Base-by-base conservation (phyloP, 2,329 filamentous ascomycete species). In the Penicillium corylophilum region DNA sequence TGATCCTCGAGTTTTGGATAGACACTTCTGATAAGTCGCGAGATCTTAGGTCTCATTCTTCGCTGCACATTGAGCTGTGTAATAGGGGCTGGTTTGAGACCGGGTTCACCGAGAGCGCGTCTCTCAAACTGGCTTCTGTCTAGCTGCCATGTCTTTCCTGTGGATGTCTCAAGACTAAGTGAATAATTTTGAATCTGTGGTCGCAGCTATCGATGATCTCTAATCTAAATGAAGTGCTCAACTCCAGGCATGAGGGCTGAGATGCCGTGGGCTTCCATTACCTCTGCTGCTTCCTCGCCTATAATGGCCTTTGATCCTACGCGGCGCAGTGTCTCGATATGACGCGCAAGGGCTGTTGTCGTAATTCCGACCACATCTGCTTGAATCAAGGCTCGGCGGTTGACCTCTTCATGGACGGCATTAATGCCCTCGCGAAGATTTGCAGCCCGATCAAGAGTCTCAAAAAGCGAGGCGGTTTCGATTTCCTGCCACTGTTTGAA, bases 211-310 rank as follows among this genome's bases (percentile, higher is more conserved):
- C 59, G 60, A 31, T 67, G 67, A 57, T 71, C 69, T 1, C 68
- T 66, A 55, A 71, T 71, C 20, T 66, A 59, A 43, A 77, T 73
- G 18, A 65, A 51, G 57, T 77, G 72, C 46, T 77, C 68, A 10
- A 77, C 55, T 1, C 56, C 65, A 2, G 71, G 73, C 26, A 76
- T 54, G 1, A 76, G 55, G 2, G 73, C 60, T 5, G 69, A 64
- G 5, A 77, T 57, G 7, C 64, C 71, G 52, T 88, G 84, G 0
- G 82, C 75, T 63, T 89, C 86, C 28, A 88, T 72, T 0, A 89
- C 82, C 55, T 89, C 85, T 0, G 80, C 86, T 1, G 86, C 86
- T 61, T 89, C 86, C 63, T 89, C 86, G 29, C 82, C 86, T 1
- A 89, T 64, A 15, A 89, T 15, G 16, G 51, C 53, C 8, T 52